Base-by-base conservation (phyloP, 257 asterid genomes). In the Agastache rugosa region DNA sequence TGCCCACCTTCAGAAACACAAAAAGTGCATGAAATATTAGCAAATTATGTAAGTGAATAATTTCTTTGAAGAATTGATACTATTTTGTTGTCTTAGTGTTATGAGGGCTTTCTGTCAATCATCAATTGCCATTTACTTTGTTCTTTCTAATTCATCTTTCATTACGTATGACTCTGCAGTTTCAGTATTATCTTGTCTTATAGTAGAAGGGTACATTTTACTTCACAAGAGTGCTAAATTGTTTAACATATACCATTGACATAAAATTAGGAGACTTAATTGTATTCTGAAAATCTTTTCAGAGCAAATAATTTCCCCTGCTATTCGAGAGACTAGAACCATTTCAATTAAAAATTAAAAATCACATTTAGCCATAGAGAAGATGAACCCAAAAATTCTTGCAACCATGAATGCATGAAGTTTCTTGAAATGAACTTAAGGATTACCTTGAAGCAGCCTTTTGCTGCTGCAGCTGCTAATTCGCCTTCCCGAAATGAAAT, bases 361-460 rank as follows among this genome's bases (percentile, higher is more conserved):
- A 6, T 23, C 68, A 51, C 39, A 45, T 42, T 14, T n/a, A 54
- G 56, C 67, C 70, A 44, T 8, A 62, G 63, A 69, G 19, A 61
- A 50, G 25, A 63, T 25, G 74, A 63, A 65, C 1, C 11, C 19
- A 8, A 5, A 80, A 48, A 44, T 61, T 31, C 67, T 58, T 35
- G 14, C 53, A 58, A 56, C 73, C 14, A 35, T 22, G 60, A 44
- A 69, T 76, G 44, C 53, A 56, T 67, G 39, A 5, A 48, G 54
- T 16, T 48, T 64, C 35, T 48, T 64, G 62, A 20, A 63, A 22
- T 64, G 39, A 6, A 54, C 39, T 39, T 9, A 22, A 66, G 64
- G 16, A 66, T 71, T 82, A 91, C 98, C 97, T 87, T 86, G 86
- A 59, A 85, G 86, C 67, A 81, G 87, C 84, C 86, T 85, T 82